Conservation (phyloP, 352 stramenopile genomes). For the Pythium phragmitis region DNA sequence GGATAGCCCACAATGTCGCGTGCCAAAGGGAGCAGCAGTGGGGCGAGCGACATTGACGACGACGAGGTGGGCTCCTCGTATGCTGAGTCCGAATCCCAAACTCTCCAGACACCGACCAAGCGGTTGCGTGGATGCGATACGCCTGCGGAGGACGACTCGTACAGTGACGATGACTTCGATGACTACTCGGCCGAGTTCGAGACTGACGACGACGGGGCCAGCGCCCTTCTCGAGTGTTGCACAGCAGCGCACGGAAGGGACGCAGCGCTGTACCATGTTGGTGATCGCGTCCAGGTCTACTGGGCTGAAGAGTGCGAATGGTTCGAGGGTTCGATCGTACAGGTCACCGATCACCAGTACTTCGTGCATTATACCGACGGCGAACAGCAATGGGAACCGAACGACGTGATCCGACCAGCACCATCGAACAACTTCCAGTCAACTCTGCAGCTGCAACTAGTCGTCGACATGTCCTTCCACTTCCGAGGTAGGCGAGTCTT, state of each 20-base stretch:
- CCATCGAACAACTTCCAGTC: neutral
- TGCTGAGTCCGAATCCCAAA: neutral
- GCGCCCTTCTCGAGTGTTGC: neutral
- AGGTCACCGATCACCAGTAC: slow-evolving; percentile 19
- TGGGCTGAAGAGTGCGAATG: slow-evolving; percentile 47
- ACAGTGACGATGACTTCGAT: slow-evolving; percentile 46
- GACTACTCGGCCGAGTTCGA: slow-evolving; percentile 60
- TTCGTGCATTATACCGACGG: slow-evolving; percentile 52
- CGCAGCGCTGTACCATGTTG: slow-evolving; percentile 8
- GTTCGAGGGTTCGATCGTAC: slow-evolving; percentile 36
- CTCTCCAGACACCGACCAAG: neutral
- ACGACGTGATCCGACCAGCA: slow-evolving; percentile 9
- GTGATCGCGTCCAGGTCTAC: slow-evolving; percentile 42
- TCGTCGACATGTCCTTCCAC: neutral
- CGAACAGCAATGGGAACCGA: slow-evolving; percentile 45
- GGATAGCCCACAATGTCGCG: slow-evolving; percentile 4
- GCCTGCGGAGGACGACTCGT: slow-evolving; percentile 16
- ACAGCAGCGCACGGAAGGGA: neutral
- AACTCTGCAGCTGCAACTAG: slow-evolving; percentile 36
- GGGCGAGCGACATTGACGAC: slow-evolving; percentile 3
- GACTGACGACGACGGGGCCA: slow-evolving; percentile 13
- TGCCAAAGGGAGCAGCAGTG: neutral
- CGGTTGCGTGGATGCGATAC: neutral
- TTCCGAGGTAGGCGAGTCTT: slow-evolving; percentile 23
- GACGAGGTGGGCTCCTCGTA: slow-evolving; percentile 13